Percentiles rank a stretch among this genome's conserved stretches.
Conservation (phyloP, 805 yeast genomes). For the Yamadazyma sp. region DNA sequence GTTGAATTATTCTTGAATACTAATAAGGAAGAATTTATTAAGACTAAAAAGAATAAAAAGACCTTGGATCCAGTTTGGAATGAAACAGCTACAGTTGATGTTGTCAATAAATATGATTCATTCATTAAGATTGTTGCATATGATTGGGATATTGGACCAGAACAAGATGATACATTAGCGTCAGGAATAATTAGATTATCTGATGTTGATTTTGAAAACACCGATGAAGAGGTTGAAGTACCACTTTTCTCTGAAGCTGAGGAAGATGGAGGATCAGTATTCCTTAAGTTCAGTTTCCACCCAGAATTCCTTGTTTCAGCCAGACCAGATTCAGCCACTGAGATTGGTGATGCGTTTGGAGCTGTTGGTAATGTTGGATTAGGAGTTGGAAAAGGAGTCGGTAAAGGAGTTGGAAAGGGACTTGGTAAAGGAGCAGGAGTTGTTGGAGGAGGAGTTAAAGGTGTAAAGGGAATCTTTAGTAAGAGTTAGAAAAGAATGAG, state of each 20-base stretch:
- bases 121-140: conserved; percentile 53
- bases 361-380: conserved; percentile 43
- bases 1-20: conserved; percentile 67
- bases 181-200: conserved; percentile 54
- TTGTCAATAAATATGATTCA: conserved; percentile 63
- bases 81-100: conserved; percentile 56
- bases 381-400: conserved; percentile 39
- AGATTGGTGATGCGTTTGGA: conserved; percentile 34
- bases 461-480: conserved; percentile 34
- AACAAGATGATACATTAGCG: conserved; percentile 80
- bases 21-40: conserved; percentile 53
- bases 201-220: conserved; percentile 29
- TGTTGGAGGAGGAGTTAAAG: conserved; percentile 16
- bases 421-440: conserved; percentile 28
- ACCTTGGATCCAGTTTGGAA: conserved; percentile 91
- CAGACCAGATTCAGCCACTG: conserved; percentile 17
- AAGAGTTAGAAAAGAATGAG: no score
- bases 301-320: conserved; percentile 66
- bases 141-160: conserved; percentile 96
- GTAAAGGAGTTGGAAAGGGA: conserved; percentile 37
- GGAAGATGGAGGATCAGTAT: conserved; percentile 61
- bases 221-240: conserved; percentile 56
- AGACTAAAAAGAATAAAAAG: conserved; percentile 79
- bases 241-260: conserved; percentile 50
- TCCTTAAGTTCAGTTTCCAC: conserved; percentile 57